Evolutionary conservation across 1,284 basidiomycete species (phyloP).

Genomic region (Cutaneotrichosporon cyanovorans): DNA sequence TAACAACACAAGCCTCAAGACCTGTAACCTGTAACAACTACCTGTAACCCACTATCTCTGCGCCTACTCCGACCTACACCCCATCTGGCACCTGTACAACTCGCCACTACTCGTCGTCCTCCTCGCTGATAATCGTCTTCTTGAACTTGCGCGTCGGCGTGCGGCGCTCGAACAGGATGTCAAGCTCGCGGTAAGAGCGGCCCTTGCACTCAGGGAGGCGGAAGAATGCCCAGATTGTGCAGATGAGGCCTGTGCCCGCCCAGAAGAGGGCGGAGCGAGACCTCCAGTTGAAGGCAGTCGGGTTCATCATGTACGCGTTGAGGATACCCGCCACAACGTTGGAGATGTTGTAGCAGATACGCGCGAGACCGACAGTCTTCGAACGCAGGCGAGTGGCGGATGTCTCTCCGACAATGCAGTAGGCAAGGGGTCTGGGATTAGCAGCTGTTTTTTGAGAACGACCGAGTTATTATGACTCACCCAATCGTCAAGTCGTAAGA

Average conservation of each 20-base stretch:
- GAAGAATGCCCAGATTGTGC: constrained; percentile 18
- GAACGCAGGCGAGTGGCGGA: constrained; percentile 45
- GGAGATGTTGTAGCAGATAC: constrained; percentile 46
- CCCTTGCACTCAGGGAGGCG: constrained; percentile 32
- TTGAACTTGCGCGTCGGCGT: constrained; percentile 41
- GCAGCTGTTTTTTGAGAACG: too few relatives aligned
- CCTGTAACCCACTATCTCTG: too few relatives aligned
- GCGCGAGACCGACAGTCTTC: constrained; percentile 49
- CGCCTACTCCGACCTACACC: neutral
- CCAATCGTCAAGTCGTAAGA: constrained; percentile 28
- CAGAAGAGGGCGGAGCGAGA: constrained; percentile 44
- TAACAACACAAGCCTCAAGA: too few relatives aligned
- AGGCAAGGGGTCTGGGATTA: neutral
- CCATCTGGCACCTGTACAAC: too few relatives aligned
- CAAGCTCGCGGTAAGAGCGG: constrained; percentile 44
- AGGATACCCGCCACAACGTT: constrained; percentile 11
- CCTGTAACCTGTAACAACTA: too few relatives aligned
- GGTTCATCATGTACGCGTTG: constrained; percentile 19
- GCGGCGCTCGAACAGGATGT: constrained; percentile 42
- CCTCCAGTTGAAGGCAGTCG: constrained; percentile 16
- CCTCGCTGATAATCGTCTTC: constrained; percentile 27
- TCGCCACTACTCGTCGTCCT: constrained; percentile 6
- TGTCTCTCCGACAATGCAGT: constrained; percentile 44
- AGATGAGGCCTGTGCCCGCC: constrained; percentile 28
- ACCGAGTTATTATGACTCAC: too few relatives aligned